Conservation (phyloP, 257 asterid genomes). For the Primulina eburnea region DNA sequence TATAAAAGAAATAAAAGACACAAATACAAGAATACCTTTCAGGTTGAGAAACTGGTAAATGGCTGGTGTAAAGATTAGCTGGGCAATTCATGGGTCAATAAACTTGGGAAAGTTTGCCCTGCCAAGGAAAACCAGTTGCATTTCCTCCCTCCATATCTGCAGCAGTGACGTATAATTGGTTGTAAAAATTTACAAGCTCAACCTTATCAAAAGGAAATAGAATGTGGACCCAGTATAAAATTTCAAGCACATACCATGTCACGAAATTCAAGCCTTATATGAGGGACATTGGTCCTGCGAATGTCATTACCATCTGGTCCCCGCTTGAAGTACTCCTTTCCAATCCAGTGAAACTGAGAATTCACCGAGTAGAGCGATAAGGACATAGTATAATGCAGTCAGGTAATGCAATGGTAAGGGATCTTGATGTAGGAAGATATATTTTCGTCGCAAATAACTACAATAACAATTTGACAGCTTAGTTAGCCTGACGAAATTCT, state of each 20-base stretch:
- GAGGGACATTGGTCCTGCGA: slow-evolving; percentile 93
- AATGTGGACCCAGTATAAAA: not conserved
- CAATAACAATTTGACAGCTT: not conserved
- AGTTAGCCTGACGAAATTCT: not conserved
- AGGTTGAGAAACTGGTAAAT: slow-evolving; percentile 14
- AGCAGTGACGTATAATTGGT: not conserved
- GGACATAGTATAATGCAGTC: not conserved
- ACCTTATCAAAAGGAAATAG: not conserved
- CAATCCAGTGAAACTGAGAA: slow-evolving; percentile 43
- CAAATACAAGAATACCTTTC: slow-evolving; percentile 22
- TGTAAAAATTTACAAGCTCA: slow-evolving; percentile 9
- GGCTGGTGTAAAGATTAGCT: slow-evolving; percentile 23
- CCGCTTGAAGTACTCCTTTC: slow-evolving; percentile 74
- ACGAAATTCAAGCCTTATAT: slow-evolving; percentile 86
- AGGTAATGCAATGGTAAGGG: not conserved
- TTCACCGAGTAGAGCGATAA: no score
- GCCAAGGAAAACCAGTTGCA: slow-evolving; percentile 81
- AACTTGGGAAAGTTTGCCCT: slow-evolving; percentile 54
- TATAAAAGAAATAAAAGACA: no score
- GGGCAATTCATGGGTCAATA: slow-evolving; percentile 49
- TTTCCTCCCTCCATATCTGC: slow-evolving; percentile 95
- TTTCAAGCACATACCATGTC: slow-evolving; percentile 59
- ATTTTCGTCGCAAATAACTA: not conserved
- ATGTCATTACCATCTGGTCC: slow-evolving; percentile 94
- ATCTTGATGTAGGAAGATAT: not conserved